Evolutionary conservation across 2,329 filamentous ascomycete genomes (phyloP).

Genomic region (Aspergillus arachidicola): DNA sequence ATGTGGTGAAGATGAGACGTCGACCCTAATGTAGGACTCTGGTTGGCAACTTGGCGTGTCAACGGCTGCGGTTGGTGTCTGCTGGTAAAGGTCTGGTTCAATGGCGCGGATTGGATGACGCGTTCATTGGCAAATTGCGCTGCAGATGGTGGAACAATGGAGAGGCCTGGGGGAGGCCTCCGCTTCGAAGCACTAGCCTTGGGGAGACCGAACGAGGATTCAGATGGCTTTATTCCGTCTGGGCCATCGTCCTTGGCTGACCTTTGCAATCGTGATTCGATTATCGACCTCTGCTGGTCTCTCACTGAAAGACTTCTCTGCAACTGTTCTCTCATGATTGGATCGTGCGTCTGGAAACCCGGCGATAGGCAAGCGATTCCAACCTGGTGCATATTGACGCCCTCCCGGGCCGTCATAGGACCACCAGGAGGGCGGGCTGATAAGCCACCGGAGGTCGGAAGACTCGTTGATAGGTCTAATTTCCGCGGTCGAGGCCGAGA

Average conservation of each 20-base stretch:
- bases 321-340: slow-evolving; percentile 92
- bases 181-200: slow-evolving; percentile 48
- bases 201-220: slow-evolving; percentile 44
- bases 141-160: slow-evolving; percentile 92
- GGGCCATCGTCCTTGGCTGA: slow-evolving; percentile 77
- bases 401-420: slow-evolving; percentile 75
- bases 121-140: slow-evolving; percentile 91
- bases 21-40: slow-evolving; percentile 78
- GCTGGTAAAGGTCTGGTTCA: slow-evolving; percentile 93
- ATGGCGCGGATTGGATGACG: slow-evolving; percentile 93
- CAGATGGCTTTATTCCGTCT: slow-evolving; percentile 59
- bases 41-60: slow-evolving; percentile 77
- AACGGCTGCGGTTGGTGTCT: slow-evolving; percentile 76
- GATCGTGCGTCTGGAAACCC: slow-evolving; percentile 93
- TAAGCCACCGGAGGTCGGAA: slow-evolving; percentile 48
- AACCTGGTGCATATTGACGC: slow-evolving; percentile 84
- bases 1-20: slow-evolving; percentile 90
- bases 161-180: slow-evolving; percentile 79
- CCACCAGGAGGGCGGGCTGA: slow-evolving; percentile 69
- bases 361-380: slow-evolving; percentile 93
- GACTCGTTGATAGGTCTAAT: slow-evolving; percentile 49
- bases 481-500: slow-evolving; percentile 54
- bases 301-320: slow-evolving; percentile 91
- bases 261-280: slow-evolving; percentile 87
- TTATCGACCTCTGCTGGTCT: slow-evolving; percentile 92